phyloP scores from a whole-genome alignment of 1,284 basidiomycete species.

The Moesziomyces parantarcticus region DNA sequence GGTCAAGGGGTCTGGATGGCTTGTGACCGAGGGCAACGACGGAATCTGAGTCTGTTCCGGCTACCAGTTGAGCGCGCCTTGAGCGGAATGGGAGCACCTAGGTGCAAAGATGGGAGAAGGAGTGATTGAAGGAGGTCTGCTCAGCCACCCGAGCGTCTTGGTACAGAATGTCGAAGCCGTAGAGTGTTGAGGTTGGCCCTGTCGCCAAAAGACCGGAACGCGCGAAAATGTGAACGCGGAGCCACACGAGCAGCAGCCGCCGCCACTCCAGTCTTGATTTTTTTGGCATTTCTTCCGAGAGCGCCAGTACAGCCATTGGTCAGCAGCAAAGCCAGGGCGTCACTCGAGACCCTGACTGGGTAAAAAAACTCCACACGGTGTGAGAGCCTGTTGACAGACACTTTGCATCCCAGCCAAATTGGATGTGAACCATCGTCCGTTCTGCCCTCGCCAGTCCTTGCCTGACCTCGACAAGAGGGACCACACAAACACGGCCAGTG shows the following conservation, averaged over 20 bases:
- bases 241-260: background rate
- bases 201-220: too few species aligned
- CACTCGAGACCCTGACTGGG: constrained; percentile 4
- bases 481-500: too few species aligned
- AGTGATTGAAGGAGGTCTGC: background rate
- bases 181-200: background rate
- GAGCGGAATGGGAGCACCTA: too few species aligned
- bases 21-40: background rate
- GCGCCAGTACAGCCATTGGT: constrained; percentile 13
- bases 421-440: too few species aligned
- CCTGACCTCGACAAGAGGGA: too few species aligned
- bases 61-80: too few species aligned
- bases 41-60: too few species aligned
- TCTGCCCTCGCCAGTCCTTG: too few species aligned
- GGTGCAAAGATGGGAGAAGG: background rate
- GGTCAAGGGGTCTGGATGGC: background rate
- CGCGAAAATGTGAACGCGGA: background rate
- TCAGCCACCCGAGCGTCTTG: background rate
- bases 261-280: background rate
- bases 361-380: constrained; percentile 17
- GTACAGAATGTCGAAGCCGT: background rate
- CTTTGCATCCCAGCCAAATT: too few species aligned
- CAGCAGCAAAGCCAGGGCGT: constrained; percentile 12
- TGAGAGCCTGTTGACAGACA: background rate
- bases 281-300: background rate